Conservation (phyloP, 2,329 filamentous ascomycete genomes). For the Ustulina deusta region DNA sequence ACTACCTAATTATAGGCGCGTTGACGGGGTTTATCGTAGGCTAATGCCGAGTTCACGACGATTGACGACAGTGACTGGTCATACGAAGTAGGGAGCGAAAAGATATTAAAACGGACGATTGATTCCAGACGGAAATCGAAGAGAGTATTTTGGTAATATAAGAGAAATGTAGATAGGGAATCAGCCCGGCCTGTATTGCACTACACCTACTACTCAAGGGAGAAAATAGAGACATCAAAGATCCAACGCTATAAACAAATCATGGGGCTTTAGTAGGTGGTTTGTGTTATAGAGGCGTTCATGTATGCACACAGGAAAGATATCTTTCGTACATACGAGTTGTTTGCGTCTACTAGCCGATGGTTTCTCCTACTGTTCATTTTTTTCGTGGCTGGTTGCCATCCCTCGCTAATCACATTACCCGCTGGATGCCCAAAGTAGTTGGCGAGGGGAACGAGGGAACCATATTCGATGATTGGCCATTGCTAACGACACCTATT, state of each 20-base stretch:
- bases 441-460: too few species aligned
- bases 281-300: too few species aligned
- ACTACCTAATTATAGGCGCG: not conserved
- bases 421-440: too few species aligned
- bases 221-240: not conserved
- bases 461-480: too few species aligned
- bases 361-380: not conserved
- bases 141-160: too few species aligned
- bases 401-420: too few species aligned
- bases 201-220: not conserved
- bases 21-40: not conserved
- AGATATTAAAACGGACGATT: not conserved
- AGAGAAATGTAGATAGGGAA: not conserved
- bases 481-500: not conserved
- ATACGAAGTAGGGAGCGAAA: not conserved
- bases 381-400: not conserved
- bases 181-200: too few species aligned
- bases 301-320: not conserved
- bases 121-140: not conserved
- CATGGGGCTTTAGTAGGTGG: too few species aligned
- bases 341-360: not conserved
- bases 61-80: not conserved
- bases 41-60: not conserved
- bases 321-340: not conserved
- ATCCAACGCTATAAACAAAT: not conserved